Percentiles rank a stretch among this genome's conserved stretches.
Evolutionary conservation across 2,329 filamentous ascomycete species (phyloP).

Genomic region (Graphilbum fragrans): DNA sequence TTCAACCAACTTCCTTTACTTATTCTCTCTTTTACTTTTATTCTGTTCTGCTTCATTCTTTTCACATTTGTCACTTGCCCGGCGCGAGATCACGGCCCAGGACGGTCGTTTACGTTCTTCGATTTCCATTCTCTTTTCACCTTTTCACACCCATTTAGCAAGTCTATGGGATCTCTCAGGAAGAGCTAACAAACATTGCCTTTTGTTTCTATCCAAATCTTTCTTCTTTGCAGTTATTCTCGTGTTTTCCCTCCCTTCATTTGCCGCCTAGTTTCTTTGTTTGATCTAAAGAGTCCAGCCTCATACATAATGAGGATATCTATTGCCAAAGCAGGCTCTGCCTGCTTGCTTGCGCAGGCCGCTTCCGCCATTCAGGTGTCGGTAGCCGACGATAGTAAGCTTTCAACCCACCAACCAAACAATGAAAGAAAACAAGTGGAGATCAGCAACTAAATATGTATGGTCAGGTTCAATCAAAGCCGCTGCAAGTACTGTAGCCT

Average conservation of each 20-base stretch:
- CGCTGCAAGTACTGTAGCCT: constrained; percentile 31
- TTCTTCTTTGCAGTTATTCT: constrained; percentile 8
- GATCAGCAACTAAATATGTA: too few species aligned
- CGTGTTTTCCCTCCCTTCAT: constrained; percentile 9
- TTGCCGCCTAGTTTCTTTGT: too few species aligned
- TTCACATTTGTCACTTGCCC: background rate
- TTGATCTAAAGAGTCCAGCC: too few species aligned
- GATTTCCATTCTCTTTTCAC: constrained; percentile 10
- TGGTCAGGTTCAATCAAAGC: constrained; percentile 39
- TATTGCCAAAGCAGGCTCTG: constrained; percentile 3
- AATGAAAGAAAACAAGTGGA: background rate
- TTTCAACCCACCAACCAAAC: background rate
- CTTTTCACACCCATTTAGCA: constrained; percentile 1
- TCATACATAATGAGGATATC: background rate
- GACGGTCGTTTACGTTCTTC: background rate
- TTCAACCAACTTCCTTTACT: background rate
- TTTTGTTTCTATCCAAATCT: too few species aligned
- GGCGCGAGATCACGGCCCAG: constrained; percentile 2
- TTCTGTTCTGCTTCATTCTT: constrained; percentile 8
- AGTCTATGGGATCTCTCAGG: too few species aligned
- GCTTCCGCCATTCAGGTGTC: constrained; percentile 9
- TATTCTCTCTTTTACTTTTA: constrained; percentile 7
- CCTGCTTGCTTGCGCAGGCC: constrained; percentile 8
- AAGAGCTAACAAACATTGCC: too few species aligned
- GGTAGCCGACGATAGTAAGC: background rate